Evolutionary conservation across 2,329 filamentous ascomycete genomes (phyloP), one percentile per base, ranked within the genome.

Genomic region (Sclerotinia trifoliorum): DNA sequence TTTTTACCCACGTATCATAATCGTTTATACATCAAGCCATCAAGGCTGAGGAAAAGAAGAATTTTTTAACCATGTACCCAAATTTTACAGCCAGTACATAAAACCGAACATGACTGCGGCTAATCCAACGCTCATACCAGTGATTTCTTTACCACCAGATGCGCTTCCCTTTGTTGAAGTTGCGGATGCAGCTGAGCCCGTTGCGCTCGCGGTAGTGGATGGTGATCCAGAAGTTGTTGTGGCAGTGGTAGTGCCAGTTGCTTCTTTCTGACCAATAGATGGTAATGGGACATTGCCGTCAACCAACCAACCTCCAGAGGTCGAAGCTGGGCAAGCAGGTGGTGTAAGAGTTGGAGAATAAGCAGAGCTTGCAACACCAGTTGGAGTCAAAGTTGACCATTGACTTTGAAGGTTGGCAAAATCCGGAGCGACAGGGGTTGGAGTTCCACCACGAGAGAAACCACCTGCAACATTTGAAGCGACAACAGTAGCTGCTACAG

Each of bases 321-420:
- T 94, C 39, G 86, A 89, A 1, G 83, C 80, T 10, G 93, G 93
- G 78, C 93, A 96, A 2, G 84, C 80, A 3, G 90, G 86, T 1
- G 90, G 85, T 1, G 86, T 87, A 19, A 88, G 81, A 2, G 80
- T 83, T 7, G 88, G 83, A 29, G 85, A 84, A 80, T 96, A 96
- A 39, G 85, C 84, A 2, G 86, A 84, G 64, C 84, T 84, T 54
- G 84, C 83, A 54, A 94, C 84, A 46, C 92, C 90, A 0, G 86
- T 86, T 0, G 93, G 92, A 10, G 81, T 85, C 65, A 92, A 80
- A 5, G 86, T 90, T 8, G 88, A 88, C 93, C 93, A 96, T 73
- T 92, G 88, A 39, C 81, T 83, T 80, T 89, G 88, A 69, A 96
- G 84, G 77, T 95, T 95, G 73, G 82, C 77, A 77, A 94, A 96